Evolutionary conservation across 441 rosid species (phyloP).

Genomic region (Erodium texanum): DNA sequence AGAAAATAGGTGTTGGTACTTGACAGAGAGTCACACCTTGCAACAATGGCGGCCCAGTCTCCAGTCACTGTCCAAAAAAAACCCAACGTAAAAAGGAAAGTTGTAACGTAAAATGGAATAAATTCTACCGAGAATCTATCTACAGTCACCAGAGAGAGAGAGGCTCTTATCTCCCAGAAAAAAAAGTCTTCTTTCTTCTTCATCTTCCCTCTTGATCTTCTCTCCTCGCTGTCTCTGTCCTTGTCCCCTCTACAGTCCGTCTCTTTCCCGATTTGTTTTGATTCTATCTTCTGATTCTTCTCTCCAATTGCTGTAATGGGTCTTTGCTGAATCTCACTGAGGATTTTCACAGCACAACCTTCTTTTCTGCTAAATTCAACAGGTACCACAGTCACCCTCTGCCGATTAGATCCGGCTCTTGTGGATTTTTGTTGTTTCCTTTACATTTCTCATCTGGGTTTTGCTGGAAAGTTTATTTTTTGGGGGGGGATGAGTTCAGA

Average conservation of each 20-base stretch:
- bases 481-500: too few species aligned
- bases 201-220: not conserved
- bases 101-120: not conserved
- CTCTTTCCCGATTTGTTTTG: too few species aligned
- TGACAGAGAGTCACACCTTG: too few species aligned
- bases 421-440: not conserved
- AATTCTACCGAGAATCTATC: not conserved
- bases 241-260: not conserved
- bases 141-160: not conserved
- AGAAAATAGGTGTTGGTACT: too few species aligned
- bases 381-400: not conserved
- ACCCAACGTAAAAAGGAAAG: not conserved
- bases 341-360: too few species aligned
- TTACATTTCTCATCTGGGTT: not conserved
- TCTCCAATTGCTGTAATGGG: too few species aligned
- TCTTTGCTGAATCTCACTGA: not conserved
- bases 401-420: not conserved
- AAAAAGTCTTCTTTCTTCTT: not conserved
- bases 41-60: not conserved
- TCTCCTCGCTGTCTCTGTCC: not conserved
- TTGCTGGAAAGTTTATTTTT: too few species aligned
- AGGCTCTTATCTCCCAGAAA: not conserved
- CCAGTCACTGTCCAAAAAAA: not conserved
- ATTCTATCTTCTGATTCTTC: too few species aligned
- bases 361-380: too few species aligned